A percentile compares a stretch with the other conserved stretches of the same genome.
These are phyloP conservation scores for Microthyrium microscopicum DNA, from an alignment of 2,329 filamentous ascomycete genomes.

Conservation along the genomic window DNA sequence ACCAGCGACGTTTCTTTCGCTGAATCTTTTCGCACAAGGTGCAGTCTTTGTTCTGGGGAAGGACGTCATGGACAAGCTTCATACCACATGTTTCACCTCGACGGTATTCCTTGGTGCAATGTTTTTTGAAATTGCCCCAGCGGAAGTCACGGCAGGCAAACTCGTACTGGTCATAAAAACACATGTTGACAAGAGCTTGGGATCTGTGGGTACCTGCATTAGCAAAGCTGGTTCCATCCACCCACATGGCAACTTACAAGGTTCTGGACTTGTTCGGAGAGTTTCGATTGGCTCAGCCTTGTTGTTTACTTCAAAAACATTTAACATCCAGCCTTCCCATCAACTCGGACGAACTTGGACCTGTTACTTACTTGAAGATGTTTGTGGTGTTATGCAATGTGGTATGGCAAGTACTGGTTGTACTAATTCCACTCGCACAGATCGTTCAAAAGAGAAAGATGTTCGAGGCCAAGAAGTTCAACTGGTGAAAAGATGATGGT, in stretches of 20 bases:
- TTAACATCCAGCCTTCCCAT: conserved; percentile 8
- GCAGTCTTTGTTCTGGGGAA: conserved; percentile 48
- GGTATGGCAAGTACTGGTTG: background rate
- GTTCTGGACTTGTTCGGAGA: conserved; percentile 10
- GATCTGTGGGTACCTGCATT: conserved; percentile 15
- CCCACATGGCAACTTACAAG: conserved; percentile 14
- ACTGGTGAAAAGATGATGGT: conserved; percentile 4
- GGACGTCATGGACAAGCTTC: conserved; percentile 68
- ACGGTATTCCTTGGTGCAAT: conserved; percentile 88
- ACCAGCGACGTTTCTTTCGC: too few relatives aligned
- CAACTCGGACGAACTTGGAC: background rate
- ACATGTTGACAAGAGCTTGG: conserved; percentile 43
- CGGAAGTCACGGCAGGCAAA: conserved; percentile 84
- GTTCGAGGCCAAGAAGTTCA: conserved; percentile 2
- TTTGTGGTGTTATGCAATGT: background rate
- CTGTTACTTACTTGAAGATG: conserved; percentile 3
- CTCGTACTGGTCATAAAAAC: conserved; percentile 83
- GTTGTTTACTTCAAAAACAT: conserved; percentile 2
- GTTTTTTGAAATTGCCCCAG: conserved; percentile 83
- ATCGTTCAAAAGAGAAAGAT: conserved; percentile 4
- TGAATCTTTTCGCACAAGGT: conserved; percentile 79
- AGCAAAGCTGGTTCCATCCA: conserved; percentile 10
- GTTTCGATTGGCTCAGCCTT: conserved; percentile 6
- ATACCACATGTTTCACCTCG: conserved; percentile 93
- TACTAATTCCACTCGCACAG: background rate